Evolutionary conservation across 305 asterid genomes (phyloP), one percentile per base, ranked within the genome.

Genomic region (Fraxinus baroniana): DNA sequence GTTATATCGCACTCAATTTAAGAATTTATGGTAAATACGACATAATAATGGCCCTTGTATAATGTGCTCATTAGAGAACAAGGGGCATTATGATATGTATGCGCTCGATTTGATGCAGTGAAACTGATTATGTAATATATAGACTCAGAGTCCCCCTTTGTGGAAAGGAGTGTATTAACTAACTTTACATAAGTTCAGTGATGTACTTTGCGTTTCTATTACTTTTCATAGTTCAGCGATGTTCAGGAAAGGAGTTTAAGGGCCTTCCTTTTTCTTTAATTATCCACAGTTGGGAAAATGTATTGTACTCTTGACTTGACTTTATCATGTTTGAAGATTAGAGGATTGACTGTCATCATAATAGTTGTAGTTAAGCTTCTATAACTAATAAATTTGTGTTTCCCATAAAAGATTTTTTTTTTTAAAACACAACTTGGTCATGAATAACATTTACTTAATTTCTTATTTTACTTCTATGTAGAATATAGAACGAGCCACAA

Each of bases 401-500:
- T 66, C 74, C 36, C 13, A 46, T 82, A 7, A 41, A 73, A 72
- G 44, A 30, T 10, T 13, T 44, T 44, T 44, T 44, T 32, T 32
- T 44, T 49, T n/a, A n/a, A 32, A 37, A 44, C 17, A 2, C 77
- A 70, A 36, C 68, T 80, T 36, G 83, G 57, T 76, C 70, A 52
- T 66, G 74, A 41, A 81, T 72, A 32, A 10, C 24, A 33, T 68
- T 74, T 79, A 20, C 68, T 82, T 86, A 79, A 57, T 68, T 80
- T 62, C 33, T 64, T 62, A 15, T 33, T 77, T 82, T 60, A 55
- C 70, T 77, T 18, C 5, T 74, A 37, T 83, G 85, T 89, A 95
- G 98, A 96, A 87, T 86, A 93, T 84, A 97, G 98, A 81, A 96
- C 98, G n/a, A 88, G 87, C 85, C 92, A 90, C 60, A 83, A 82